Evolutionary conservation across 2,329 filamentous ascomycete genomes (phyloP).

Genomic region (Stagonosporopsis rhizophila): DNA sequence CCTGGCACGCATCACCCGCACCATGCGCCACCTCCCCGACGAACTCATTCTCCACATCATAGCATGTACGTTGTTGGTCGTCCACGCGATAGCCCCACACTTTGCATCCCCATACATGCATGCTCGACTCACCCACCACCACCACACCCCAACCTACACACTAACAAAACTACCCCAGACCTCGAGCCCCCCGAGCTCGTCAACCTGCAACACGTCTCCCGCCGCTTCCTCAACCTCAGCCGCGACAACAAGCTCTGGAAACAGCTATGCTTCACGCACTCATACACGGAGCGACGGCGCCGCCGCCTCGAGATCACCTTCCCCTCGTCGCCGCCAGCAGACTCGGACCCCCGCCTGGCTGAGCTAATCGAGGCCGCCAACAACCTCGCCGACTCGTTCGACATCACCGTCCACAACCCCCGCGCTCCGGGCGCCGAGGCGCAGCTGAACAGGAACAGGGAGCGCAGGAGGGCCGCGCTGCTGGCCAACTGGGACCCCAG

Average conservation of each 20-base stretch:
- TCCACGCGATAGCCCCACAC: background rate
- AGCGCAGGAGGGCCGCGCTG: conserved; percentile 60
- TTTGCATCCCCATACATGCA: too few relatives aligned
- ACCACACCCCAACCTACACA: too few relatives aligned
- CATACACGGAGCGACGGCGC: conserved; percentile 69
- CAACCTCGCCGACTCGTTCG: conserved; percentile 37
- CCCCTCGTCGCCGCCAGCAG: conserved; percentile 10
- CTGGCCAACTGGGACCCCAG: conserved; percentile 84
- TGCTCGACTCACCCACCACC: too few relatives aligned
- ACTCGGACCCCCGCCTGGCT: conserved; percentile 53
- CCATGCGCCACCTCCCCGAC: conserved; percentile 37
- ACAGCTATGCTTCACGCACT: conserved; percentile 49
- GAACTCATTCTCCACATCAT: conserved; percentile 55
- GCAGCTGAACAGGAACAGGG: conserved; percentile 40
- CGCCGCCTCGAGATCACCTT: conserved; percentile 46
- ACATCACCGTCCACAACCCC: conserved; percentile 32
- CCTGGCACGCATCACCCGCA: background rate
- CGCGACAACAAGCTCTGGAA: conserved; percentile 78
- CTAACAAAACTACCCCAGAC: conserved; percentile 50
- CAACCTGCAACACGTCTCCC: conserved; percentile 72
- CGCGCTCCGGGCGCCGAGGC: conserved; percentile 41
- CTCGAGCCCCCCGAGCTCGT: conserved; percentile 70
- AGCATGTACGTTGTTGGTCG: conserved; percentile 42
- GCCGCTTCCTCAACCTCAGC: conserved; percentile 65
- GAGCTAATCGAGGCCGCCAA: conserved; percentile 53